Evolutionary conservation across 495 filamentous ascomycete species (phyloP), one percentile per base, ranked within the genome.

Genomic region (Trichoderma orchidacearum): DNA sequence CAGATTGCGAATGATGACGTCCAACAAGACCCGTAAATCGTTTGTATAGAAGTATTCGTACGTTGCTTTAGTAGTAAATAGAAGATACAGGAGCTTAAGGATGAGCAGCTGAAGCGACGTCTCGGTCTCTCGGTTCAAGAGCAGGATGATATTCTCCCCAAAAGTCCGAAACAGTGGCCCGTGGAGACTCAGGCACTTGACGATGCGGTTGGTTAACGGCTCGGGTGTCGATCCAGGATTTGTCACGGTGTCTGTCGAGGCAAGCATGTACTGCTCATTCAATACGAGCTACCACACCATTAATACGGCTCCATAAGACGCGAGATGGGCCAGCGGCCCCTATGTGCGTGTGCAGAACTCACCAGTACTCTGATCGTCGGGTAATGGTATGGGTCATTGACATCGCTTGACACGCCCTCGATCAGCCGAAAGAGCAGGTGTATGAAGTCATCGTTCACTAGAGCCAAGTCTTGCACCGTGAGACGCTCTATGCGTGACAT

Each of bases 21-120:
- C 93, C 36, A 97, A 80, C 13, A 98, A 80, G 12, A 98, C 93
- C 38, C 88, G 87, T 7, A 98, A 77, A 64, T 98, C 93, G 67
- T 98, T 98, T 18, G 89, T 95, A 64, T 96, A 98, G 68, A 98
- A 98, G 68, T 97, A 98, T 68, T 98, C 93, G 68, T 90, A 86
- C 1, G 94, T 98, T 28, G 86, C 80, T 3, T 81, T 80, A 12
- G 89, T 96, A 9, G 90, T 95, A 70, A 97, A 97, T 9, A 97
- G 79, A 36, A 98, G 81, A 68, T 95, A 98, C 28, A 98, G 76
- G 17, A 96, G 81, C 65, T 98, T 98, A 45, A 98, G 78, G 54
- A 96, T 97, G 3, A 98, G 80, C 17, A 98, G 81, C 67, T 98
- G 93, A 29, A 95, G 78, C 4, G 88, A 89, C 3, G 90, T 93